phyloP scores from a whole-genome alignment of 2,329 filamentous ascomycete genomes.

The Ceratocystis lukuohia region DNA sequence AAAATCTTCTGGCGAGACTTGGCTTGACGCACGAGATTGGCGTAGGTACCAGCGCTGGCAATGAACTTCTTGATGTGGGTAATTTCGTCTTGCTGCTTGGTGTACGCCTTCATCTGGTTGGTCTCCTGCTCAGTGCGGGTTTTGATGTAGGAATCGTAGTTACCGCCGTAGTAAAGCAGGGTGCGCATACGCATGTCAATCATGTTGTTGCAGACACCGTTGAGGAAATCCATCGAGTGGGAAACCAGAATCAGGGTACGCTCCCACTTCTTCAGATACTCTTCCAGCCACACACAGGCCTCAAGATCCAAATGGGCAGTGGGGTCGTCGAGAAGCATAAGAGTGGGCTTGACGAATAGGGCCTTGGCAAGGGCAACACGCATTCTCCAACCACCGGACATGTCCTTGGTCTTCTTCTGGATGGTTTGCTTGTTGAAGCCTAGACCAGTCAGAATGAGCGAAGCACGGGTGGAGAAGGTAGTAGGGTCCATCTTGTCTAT shows the following conservation, averaged over 20 bases:
- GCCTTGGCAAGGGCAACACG: constrained; percentile 95
- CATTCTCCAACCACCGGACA: constrained; percentile 99
- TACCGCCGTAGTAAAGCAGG: constrained; percentile 97
- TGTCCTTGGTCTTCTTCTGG: constrained; percentile 99
- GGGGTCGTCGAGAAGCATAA: constrained; percentile 92
- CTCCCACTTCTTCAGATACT: constrained; percentile 99
- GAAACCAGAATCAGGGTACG: constrained; percentile 92
- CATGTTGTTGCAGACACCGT: constrained; percentile 97
- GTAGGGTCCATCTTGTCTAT: constrained; percentile 99
- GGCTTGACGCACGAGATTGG: constrained; percentile 96
- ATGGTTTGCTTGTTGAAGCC: constrained; percentile 98
- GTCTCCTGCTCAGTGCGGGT: constrained; percentile 85
- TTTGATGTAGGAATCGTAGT: constrained; percentile 98
- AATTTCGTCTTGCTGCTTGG: constrained; percentile 99
- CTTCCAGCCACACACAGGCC: constrained; percentile 98
- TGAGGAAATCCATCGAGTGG: constrained; percentile 97
- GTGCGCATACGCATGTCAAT: constrained; percentile 88
- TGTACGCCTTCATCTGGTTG: constrained; percentile 98
- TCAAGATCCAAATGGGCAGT: constrained; percentile 98
- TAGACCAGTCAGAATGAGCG: constrained; percentile 92
- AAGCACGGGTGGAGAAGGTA: constrained; percentile 89
- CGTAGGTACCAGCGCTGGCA: constrained; percentile 96
- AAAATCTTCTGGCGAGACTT: constrained; percentile 99
- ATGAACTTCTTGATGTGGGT: constrained; percentile 99
- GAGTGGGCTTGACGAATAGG: constrained; percentile 92